These are phyloP conservation scores for Brachypodium distachyon DNA, from an alignment of 202 grass and related monocot genomes.

Conservation along the genomic window DNA sequence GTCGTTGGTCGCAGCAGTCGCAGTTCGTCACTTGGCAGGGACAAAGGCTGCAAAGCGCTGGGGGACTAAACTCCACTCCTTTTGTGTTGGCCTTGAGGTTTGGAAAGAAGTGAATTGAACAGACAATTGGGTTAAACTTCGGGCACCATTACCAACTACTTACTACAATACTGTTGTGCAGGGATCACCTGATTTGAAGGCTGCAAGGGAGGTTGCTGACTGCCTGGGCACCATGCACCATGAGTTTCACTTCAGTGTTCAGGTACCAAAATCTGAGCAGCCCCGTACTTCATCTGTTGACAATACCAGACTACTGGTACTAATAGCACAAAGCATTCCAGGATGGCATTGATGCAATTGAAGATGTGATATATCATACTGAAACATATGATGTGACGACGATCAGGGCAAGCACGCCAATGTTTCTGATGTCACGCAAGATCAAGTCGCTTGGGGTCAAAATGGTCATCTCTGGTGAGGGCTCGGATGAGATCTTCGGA, in stretches of 20 bases:
- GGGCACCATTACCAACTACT: background rate
- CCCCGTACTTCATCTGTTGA: background rate
- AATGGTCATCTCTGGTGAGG: conserved; percentile 93
- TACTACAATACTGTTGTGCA: conserved; percentile 2
- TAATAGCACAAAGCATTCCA: conserved; percentile 6
- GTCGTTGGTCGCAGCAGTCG: conserved; percentile 63
- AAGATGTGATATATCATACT: conserved; percentile 79
- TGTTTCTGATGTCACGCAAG: conserved; percentile 91
- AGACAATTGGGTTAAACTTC: background rate
- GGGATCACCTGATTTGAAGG: conserved; percentile 74
- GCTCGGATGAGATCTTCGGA: conserved; percentile 85
- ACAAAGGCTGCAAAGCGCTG: conserved; percentile 58
- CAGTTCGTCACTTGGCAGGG: conserved; percentile 54
- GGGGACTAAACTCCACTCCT: conserved; percentile 71
- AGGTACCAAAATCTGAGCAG: conserved; percentile 22
- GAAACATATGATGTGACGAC: conserved; percentile 84
- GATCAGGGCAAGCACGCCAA: conserved; percentile 77
- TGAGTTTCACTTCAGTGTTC: conserved; percentile 77
- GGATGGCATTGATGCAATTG: conserved; percentile 73
- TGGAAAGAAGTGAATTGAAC: background rate
- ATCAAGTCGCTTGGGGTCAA: conserved; percentile 92
- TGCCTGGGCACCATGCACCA: conserved; percentile 74
- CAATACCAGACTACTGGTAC: background rate
- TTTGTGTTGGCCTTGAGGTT: conserved; percentile 73
- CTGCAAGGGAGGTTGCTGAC: conserved; percentile 64